Evolutionary conservation across 2,329 filamentous ascomycete species (phyloP), one percentile per base, ranked within the genome.

Genomic region (Fusarium sp.): DNA sequence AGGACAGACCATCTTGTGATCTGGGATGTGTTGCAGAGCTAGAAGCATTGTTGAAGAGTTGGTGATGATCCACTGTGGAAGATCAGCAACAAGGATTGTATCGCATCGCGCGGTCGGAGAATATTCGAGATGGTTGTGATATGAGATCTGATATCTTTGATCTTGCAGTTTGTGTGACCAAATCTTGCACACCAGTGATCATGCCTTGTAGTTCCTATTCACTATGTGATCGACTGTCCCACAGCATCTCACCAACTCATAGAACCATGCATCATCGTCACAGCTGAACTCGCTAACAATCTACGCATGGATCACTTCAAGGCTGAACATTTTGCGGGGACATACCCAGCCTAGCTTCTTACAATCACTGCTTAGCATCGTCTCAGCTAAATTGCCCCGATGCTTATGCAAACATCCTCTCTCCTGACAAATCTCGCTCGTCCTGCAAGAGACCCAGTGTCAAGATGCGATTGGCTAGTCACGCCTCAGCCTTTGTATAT

Each of bases 1-100:
- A 60, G 62, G 31, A 47, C 58, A 44, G 70, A 18, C 66, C 70
- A 70, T 49, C 56, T 45, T 38, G 42, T 59, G 70, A 45, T 48
- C 70, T 52, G 66, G 33, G 59, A 28, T 22, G 24, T 31, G 41
- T 49, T 48, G 57, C 45, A 70, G 44, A 59, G 41, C n/a, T 22
- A 39, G 55, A 58, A 65, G 42, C 35, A 39, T 38, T 36, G n/a
- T 18, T 39, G 22, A 39, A 55, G 26, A 42, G 13, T 28, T 39
- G 24, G 22, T 15, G 26, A 49, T 54, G n/a, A 55, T 70, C 59
- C 52, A 59, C 59, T 48, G 22, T 28, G 26, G 31, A 36, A 20
- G 59, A 70, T 70, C 51, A 47, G 13, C 52, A 20, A 26, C 39
- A 28, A 42, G 59, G 67, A 55, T 69, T 24, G 22, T 20, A 31